A percentile compares a stretch with the other conserved stretches of the same genome.
These are phyloP conservation scores for Pisolithus microcarpus DNA, from an alignment of 768 basidiomycete genomes.

Conservation along the genomic window DNA sequence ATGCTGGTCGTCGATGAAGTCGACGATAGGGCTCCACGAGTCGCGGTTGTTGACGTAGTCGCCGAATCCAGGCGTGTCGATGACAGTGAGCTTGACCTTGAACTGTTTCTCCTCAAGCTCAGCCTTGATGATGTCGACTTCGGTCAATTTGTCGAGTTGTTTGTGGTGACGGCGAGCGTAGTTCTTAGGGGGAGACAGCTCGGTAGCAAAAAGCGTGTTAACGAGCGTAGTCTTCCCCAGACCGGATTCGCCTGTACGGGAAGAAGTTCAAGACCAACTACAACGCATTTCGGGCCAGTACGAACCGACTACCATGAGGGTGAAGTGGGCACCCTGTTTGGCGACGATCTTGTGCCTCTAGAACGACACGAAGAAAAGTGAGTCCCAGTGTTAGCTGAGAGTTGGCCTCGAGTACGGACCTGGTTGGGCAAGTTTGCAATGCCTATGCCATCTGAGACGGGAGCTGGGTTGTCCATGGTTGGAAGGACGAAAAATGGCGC, in stretches of 20 bases:
- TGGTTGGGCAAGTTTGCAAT: conserved; percentile 98
- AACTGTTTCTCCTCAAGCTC: conserved; percentile 98
- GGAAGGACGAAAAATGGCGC: conserved; percentile 8
- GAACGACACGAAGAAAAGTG: conserved; percentile 10
- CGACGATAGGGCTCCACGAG: conserved; percentile 96
- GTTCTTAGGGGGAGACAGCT: conserved; percentile 87
- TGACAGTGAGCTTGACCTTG: conserved; percentile 98
- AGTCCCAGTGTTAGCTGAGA: conserved; percentile 6
- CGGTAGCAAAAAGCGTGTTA: conserved; percentile 98
- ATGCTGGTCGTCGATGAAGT: conserved; percentile 96
- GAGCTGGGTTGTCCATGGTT: conserved; percentile 23
- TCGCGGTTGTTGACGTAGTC: conserved; percentile 99
- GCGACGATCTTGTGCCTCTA: conserved; percentile 99
- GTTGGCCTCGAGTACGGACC: conserved; percentile 39
- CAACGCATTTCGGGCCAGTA: not conserved
- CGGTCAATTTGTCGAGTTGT: conserved; percentile 97
- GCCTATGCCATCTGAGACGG: conserved; percentile 71
- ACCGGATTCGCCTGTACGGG: conserved; percentile 81
- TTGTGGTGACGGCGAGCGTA: conserved; percentile 85
- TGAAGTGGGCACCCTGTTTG: conserved; percentile 95
- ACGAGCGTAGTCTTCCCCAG: conserved; percentile 96
- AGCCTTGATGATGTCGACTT: conserved; percentile 98
- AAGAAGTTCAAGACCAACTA: not conserved
- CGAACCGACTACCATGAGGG: conserved; percentile 96
- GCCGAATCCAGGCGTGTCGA: conserved; percentile 98